A percentile compares a stretch with the other conserved stretches of the same genome.
phyloP scores from a whole-genome alignment of 2,329 filamentous ascomycete genomes.

The Fusarium virguliforme region DNA sequence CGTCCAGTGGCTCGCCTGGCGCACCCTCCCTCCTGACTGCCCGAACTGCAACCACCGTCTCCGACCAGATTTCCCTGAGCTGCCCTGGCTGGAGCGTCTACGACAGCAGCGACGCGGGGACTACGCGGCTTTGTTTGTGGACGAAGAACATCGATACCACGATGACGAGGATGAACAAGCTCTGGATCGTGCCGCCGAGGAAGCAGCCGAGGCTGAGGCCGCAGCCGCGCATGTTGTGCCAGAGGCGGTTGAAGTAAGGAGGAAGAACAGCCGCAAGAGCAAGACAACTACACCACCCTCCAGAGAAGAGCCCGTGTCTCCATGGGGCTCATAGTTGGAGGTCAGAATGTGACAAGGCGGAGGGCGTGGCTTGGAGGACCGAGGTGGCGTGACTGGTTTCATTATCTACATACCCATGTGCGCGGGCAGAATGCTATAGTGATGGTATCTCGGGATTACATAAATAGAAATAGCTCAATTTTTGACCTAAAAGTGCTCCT shows the following conservation, averaged over 20 bases:
- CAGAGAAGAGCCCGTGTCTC: conserved; percentile 38
- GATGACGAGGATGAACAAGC: conserved; percentile 48
- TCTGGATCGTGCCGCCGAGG: conserved; percentile 13
- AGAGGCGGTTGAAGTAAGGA: conserved; percentile 45
- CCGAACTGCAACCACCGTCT: conserved; percentile 60
- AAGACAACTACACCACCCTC: conserved; percentile 45
- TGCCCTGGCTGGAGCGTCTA: conserved; percentile 55
- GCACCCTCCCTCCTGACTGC: conserved; percentile 58
- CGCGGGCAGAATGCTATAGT: conserved; percentile 28
- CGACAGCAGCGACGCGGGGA: conserved; percentile 35
- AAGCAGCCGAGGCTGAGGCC: conserved; percentile 14
- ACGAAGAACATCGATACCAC: conserved; percentile 50
- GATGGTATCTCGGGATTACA: conserved; percentile 47
- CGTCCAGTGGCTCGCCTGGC: conserved; percentile 60
- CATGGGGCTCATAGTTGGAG: conserved; percentile 35
- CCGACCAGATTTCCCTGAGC: conserved; percentile 56
- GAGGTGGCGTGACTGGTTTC: conserved; percentile 10
- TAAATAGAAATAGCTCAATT: conserved; percentile 35
- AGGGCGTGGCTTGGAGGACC: not conserved
- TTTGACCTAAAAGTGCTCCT: conserved; percentile 82
- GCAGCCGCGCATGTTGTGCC: conserved; percentile 28
- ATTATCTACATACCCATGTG: conserved; percentile 23
- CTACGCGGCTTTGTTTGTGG: conserved; percentile 44
- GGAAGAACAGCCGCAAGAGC: conserved; percentile 47
- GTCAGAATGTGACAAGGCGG: not conserved